Evolutionary conservation across 371 early-diverging fungal species (phyloP).

Genomic region (Blakeslea trispora): DNA sequence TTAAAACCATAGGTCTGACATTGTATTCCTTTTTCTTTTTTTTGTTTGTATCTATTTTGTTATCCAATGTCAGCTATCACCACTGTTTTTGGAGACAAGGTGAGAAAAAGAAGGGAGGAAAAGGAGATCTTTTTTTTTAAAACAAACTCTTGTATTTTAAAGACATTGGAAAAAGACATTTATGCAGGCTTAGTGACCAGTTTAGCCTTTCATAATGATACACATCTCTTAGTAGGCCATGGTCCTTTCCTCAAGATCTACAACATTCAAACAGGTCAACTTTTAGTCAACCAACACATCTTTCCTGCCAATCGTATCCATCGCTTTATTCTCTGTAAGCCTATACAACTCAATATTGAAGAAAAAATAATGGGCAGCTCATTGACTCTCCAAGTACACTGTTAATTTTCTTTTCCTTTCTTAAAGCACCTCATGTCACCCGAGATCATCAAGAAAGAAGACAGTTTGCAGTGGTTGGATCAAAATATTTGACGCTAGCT

Average conservation of each 20-base stretch:
- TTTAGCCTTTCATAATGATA: slow-evolving; percentile 52
- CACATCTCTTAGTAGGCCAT: slow-evolving; percentile 60
- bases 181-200: slow-evolving; percentile 60
- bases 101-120: too few species aligned
- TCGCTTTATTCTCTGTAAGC: slow-evolving; percentile 57
- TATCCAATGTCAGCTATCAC: too few species aligned
- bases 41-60: too few species aligned
- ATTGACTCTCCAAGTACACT: too few species aligned
- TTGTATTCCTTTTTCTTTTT: too few species aligned
- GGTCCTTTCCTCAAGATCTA: slow-evolving; percentile 63
- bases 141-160: too few species aligned
- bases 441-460: slow-evolving; percentile 13
- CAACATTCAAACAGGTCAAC: slow-evolving; percentile 46
- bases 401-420: too few species aligned
- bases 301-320: slow-evolving; percentile 57
- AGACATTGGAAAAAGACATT: slow-evolving; percentile 38
- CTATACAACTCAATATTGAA: too few species aligned
- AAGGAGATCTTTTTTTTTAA: too few species aligned
- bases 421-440: slow-evolving; percentile 17
- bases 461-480: slow-evolving; percentile 40
- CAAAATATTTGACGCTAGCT: slow-evolving; percentile 43
- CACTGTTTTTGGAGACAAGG: too few species aligned
- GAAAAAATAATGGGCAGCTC: too few species aligned
- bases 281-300: slow-evolving; percentile 37
- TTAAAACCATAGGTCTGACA: too few species aligned